Conservation (phyloP, 306 rosid species). For the Medicago ruthenica region DNA sequence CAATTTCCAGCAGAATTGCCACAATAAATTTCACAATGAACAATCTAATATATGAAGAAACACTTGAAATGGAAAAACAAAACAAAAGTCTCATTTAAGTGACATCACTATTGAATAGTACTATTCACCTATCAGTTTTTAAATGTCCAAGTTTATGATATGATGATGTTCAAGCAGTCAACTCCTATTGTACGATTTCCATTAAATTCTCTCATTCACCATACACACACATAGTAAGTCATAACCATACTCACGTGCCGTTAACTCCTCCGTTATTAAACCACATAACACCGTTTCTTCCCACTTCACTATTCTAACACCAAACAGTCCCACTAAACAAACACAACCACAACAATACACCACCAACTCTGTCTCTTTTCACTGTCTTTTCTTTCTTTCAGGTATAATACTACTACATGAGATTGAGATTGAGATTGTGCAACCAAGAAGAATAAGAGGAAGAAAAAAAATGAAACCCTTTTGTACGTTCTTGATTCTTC, state of each 20-base stretch:
- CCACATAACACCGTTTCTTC: constrained; percentile 25
- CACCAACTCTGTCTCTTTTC: constrained; percentile 1
- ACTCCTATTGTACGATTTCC: constrained; percentile 44
- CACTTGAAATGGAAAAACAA: constrained; percentile 10
- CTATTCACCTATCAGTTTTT: constrained; percentile 26
- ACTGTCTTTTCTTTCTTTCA: constrained; percentile 8
- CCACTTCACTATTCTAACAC: constrained; percentile 47
- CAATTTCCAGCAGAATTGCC: too few species aligned
- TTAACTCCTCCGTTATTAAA: constrained; percentile 47
- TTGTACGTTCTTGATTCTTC: constrained; percentile 51
- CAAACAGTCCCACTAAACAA: constrained; percentile 36
- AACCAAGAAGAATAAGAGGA: background rate
- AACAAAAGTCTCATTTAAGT: constrained; percentile 51
- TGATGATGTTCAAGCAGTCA: constrained; percentile 48
- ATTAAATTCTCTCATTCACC: constrained; percentile 36
- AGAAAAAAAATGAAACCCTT: constrained; percentile 43
- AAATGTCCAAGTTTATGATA: constrained; percentile 1
- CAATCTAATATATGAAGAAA: too few species aligned
- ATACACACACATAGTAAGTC: background rate
- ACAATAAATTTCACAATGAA: background rate
- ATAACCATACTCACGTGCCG: constrained; percentile 35
- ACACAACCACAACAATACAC: background rate
- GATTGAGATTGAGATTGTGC: constrained; percentile 24
- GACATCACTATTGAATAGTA: constrained; percentile 39
- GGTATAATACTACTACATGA: constrained; percentile 18